phyloP scores from a whole-genome alignment of 495 filamentous ascomycete species.

The Aspergillus cristatus region DNA sequence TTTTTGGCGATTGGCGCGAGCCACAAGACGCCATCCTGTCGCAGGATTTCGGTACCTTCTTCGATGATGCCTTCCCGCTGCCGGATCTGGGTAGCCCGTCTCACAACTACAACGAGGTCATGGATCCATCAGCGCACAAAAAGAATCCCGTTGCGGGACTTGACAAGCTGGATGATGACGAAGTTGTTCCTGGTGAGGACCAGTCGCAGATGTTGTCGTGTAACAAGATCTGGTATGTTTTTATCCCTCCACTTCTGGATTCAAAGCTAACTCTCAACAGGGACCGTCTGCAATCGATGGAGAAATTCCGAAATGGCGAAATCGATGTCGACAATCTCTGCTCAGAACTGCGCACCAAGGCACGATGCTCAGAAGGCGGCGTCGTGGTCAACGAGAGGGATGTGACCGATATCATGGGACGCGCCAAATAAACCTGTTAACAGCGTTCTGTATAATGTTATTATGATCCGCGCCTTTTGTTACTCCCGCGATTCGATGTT shows the following conservation, averaged over 20 bases:
- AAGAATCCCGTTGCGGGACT: conserved; percentile 65
- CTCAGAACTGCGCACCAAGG: conserved; percentile 89
- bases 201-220: conserved; percentile 64
- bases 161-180: conserved; percentile 59
- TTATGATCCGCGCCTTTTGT: too few relatives aligned
- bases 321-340: conserved; percentile 91
- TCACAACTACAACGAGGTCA: conserved; percentile 47
- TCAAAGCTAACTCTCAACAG: conserved; percentile 38
- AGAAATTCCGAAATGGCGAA: conserved; percentile 76
- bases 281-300: conserved; percentile 84
- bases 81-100: conserved; percentile 69
- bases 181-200: conserved; percentile 58
- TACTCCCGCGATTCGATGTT: too few relatives aligned
- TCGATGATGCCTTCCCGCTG: conserved; percentile 77
- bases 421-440: conserved; percentile 32
- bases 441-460: too few relatives aligned
- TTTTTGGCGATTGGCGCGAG: conserved; percentile 92
- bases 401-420: conserved; percentile 70
- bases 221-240: conserved; percentile 82
- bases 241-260: conserved; percentile 1
- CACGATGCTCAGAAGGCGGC: conserved; percentile 86
- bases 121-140: conserved; percentile 43
- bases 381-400: conserved; percentile 87
- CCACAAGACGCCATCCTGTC: conserved; percentile 65
- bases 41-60: conserved; percentile 68